Evolutionary conservation across 2,329 filamentous ascomycete species (phyloP).

Genomic region (Aspergillus udagawae): DNA sequence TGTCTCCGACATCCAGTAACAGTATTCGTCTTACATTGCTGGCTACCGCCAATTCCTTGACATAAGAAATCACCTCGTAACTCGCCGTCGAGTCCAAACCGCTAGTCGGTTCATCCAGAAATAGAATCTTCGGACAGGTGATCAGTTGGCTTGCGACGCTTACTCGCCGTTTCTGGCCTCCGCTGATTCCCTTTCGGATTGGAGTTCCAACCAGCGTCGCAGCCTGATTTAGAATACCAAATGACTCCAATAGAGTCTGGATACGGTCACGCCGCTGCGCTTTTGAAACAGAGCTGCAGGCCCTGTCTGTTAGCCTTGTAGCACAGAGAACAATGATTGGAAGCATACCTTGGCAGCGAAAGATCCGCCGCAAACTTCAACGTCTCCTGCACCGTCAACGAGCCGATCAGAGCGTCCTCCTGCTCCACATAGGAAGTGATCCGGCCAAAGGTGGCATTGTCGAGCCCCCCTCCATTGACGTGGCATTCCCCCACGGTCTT

Average conservation of each 20-base stretch:
- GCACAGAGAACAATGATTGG: not conserved
- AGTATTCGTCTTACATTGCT: slow-evolving; percentile 53
- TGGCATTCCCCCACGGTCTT: slow-evolving; percentile 52
- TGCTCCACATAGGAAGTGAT: slow-evolving; percentile 81
- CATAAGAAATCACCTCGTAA: slow-evolving; percentile 70
- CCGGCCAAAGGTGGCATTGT: slow-evolving; percentile 55
- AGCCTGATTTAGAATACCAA: slow-evolving; percentile 67
- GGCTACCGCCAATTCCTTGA: slow-evolving; percentile 61
- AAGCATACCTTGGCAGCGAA: slow-evolving; percentile 49
- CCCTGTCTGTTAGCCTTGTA: slow-evolving; percentile 5
- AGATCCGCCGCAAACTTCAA: slow-evolving; percentile 73
- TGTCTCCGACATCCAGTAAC: not conserved
- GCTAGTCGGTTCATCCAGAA: slow-evolving; percentile 80
- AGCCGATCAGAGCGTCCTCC: slow-evolving; percentile 78
- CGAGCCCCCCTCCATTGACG: slow-evolving; percentile 59
- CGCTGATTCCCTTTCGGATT: slow-evolving; percentile 76
- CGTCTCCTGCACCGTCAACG: slow-evolving; percentile 75
- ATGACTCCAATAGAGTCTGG: slow-evolving; percentile 62
- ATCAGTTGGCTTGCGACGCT: slow-evolving; percentile 78
- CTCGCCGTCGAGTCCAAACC: slow-evolving; percentile 76
- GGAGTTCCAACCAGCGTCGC: slow-evolving; percentile 75
- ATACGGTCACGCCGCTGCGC: slow-evolving; percentile 61
- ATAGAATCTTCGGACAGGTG: slow-evolving; percentile 74
- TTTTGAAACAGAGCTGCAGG: slow-evolving; percentile 46
- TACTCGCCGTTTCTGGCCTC: slow-evolving; percentile 77